phyloP scores from a whole-genome alignment of 305 asterid species.

The Fraxinus dipetala region DNA sequence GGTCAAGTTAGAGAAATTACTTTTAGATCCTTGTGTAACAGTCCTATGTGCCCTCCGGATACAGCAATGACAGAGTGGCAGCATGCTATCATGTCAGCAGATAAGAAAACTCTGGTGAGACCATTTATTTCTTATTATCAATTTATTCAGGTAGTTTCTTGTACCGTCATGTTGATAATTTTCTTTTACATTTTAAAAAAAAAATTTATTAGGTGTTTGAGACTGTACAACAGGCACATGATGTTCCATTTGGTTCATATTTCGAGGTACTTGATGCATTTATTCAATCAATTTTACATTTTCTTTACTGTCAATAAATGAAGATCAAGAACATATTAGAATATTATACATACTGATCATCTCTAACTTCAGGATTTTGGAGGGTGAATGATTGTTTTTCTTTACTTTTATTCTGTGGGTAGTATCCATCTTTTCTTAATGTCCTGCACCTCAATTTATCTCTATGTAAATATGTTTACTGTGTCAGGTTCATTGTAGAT shows the following conservation, averaged over 20 bases:
- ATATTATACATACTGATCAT: neutral
- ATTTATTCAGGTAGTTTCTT: neutral
- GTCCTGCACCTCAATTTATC: neutral
- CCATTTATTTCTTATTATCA: constrained; percentile 2
- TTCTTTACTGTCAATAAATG: neutral
- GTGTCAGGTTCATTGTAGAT: constrained; percentile 77
- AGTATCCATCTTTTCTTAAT: neutral
- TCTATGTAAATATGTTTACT: constrained; percentile 18
- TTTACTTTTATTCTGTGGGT: neutral
- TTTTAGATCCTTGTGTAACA: constrained; percentile 66
- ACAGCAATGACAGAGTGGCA: constrained; percentile 88
- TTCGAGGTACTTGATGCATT: constrained; percentile 63
- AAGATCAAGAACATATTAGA: constrained; percentile 9
- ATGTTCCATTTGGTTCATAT: constrained; percentile 89
- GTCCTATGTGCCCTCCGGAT: constrained; percentile 96
- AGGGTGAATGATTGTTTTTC: neutral
- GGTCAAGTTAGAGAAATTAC: constrained; percentile 88
- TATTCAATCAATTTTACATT: constrained; percentile 10
- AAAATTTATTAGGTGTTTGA: constrained; percentile 61
- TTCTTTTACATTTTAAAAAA: constrained; percentile 1
- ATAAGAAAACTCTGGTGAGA: constrained; percentile 65
- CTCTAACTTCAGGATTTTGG: neutral
- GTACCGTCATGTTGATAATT: constrained; percentile 19
- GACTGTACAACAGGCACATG: constrained; percentile 86
- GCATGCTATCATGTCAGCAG: constrained; percentile 61